Evolutionary conservation across 2,329 filamentous ascomycete genomes (phyloP), one percentile per base, ranked within the genome.

Genomic region (Trichoderma gracile): DNA sequence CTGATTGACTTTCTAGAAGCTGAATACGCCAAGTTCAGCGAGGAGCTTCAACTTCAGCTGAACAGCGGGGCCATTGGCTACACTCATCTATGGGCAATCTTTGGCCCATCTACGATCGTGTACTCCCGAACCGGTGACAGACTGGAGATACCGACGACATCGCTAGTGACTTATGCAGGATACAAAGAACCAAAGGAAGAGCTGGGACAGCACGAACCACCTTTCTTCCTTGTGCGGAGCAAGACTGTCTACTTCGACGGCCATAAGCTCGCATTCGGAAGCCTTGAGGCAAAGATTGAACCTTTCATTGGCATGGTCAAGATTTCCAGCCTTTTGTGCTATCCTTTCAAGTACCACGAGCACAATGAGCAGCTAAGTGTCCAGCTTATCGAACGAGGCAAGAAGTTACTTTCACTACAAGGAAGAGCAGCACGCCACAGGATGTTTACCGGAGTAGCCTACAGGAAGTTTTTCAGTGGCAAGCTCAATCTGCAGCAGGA

Each of bases 401-500:
- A 91, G 80, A 92, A 90, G 69, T 97, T 96, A 72, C 89, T 93
- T 10, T 78, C 85, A 0, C 82, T 97, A n/a, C 85, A 88, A 67
- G 92, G 93, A 23, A 90, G 88, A 67, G 92, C 92, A 23, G 90
- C 93, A 76, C 88, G 94, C 70, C 96, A 95, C 78, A 89, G 87
- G 69, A 88, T 86, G 71, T 91, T 93, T 74, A 89, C 93, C 62
- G 93, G 93, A 3, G 87, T 96, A 78, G 92, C 90, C 0, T 96
- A 92, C 76, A 40, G 40, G 33, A 25, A 19, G 5, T 5, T 17
- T 2, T 80, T 89, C 90, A 75, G 92, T 68, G 5, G 54, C 73
- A 94, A 92, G 74, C 89, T 96, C 76, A 92, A 92, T 72, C 89
- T 96, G 74, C 92, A 93, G 67, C 91, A 93, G 67, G 90, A 92